Percentiles rank a stretch among this genome's conserved stretches.
Conservation (phyloP, 202 grass and related monocot genomes). For the Alloteropsis angusta region DNA sequence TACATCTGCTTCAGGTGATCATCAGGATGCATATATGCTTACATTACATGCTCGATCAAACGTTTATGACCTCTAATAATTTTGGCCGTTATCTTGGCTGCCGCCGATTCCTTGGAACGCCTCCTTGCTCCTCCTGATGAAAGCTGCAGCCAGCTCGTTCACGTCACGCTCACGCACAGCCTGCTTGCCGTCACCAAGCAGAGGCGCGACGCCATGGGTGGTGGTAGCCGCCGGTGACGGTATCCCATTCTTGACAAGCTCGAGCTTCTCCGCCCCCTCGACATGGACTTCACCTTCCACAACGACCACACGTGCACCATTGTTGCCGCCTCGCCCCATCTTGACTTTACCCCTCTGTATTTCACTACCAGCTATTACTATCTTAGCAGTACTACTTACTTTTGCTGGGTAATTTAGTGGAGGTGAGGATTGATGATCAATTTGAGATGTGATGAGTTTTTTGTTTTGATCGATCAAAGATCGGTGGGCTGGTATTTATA, state of each 20-base stretch:
- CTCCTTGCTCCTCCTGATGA: constrained; percentile 3
- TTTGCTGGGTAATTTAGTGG: not conserved
- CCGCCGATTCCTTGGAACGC: not conserved
- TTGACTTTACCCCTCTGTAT: not conserved
- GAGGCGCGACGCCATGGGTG: not conserved
- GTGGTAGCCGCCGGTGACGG: not conserved
- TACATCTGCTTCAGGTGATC: not conserved
- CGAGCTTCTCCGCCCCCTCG: not conserved
- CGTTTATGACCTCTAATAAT: not conserved
- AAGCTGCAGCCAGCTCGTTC: not conserved
- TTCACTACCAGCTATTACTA: not conserved
- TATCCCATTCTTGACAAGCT: not conserved
- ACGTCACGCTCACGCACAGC: not conserved
- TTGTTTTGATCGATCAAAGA: not conserved
- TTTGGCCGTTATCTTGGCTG: not conserved
- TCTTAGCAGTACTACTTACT: not conserved
- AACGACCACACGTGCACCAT: not conserved
- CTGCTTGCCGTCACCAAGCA: not conserved
- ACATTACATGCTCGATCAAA: not conserved
- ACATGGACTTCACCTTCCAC: constrained; percentile 1
- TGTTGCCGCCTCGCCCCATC: not conserved
- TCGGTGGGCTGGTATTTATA: not conserved
- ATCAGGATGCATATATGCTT: not conserved
- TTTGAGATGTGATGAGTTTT: not conserved
- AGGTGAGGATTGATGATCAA: not conserved